Percentiles rank a stretch among this genome's conserved stretches.
Evolutionary conservation across 2,329 filamentous ascomycete species (phyloP).

Genomic region (Aureobasidium namibiae): DNA sequence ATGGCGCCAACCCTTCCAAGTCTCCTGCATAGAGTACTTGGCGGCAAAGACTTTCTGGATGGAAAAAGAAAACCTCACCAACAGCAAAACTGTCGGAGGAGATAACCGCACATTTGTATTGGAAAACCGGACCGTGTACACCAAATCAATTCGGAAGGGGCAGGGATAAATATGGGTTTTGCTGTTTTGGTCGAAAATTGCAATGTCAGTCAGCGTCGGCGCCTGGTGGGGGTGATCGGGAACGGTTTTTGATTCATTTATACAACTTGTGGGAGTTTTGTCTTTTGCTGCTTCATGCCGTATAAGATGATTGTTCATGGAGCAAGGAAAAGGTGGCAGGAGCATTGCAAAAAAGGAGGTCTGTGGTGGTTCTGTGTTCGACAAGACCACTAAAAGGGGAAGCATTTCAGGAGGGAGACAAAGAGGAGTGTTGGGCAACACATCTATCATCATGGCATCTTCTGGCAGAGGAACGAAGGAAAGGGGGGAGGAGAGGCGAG

Average conservation of each 20-base stretch:
- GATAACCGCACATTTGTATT: slow-evolving; percentile 5
- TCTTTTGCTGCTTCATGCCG: neutral
- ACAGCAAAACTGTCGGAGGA: neutral
- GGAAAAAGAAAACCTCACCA: neutral
- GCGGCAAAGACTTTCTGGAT: neutral
- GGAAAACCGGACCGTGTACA: slow-evolving; percentile 2
- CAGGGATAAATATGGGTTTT: slow-evolving; percentile 1
- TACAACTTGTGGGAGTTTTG: slow-evolving; percentile 6
- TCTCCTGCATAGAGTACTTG: slow-evolving; percentile 14
- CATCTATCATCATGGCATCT: neutral
- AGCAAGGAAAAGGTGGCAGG: neutral
- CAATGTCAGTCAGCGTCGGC: slow-evolving; percentile 13
- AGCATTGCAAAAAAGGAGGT: neutral
- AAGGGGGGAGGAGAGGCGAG: neutral
- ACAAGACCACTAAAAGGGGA: neutral
- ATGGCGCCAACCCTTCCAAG: slow-evolving; percentile 22
- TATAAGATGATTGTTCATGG: neutral
- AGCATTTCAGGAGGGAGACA: neutral
- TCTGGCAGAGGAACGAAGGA: slow-evolving; percentile 1
- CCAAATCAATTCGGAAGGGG: slow-evolving; percentile 4
- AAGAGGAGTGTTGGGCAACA: neutral
- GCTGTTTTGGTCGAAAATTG: slow-evolving; percentile 10
- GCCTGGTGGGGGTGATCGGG: slow-evolving; percentile 10
- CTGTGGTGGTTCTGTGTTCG: neutral
- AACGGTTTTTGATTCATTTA: slow-evolving; percentile 9